A percentile compares a stretch with the other conserved stretches of the same genome.
phyloP scores from a whole-genome alignment of 2,329 filamentous ascomycete genomes.

The Arthrobotrys musiformis region DNA sequence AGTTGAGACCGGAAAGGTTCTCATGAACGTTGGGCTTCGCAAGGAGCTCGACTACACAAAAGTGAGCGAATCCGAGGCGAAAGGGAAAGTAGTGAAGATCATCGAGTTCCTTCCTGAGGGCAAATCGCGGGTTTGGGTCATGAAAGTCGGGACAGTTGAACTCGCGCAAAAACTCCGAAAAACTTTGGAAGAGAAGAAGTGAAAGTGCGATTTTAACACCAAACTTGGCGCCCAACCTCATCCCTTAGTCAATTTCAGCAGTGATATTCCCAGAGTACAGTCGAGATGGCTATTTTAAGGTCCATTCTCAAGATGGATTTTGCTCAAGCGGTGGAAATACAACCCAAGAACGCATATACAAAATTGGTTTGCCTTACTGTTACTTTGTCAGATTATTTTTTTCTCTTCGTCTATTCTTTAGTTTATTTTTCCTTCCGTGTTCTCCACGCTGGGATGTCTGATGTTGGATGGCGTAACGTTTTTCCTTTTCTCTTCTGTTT shows the following conservation, averaged over 20 bases:
- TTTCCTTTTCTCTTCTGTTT: not conserved
- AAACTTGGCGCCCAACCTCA: not conserved
- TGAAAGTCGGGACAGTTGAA: slow-evolving; percentile 57
- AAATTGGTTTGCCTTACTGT: not conserved
- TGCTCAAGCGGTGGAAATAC: not conserved
- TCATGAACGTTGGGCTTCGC: slow-evolving; percentile 58
- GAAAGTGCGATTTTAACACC: not conserved
- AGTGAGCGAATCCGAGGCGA: slow-evolving; percentile 51
- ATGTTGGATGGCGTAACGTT: slow-evolving; percentile 16
- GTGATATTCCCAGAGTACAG: not conserved
- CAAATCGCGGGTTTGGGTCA: slow-evolving; percentile 54
- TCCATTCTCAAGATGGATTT: not conserved
- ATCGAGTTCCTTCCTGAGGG: slow-evolving; percentile 56
- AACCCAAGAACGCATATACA: not conserved
- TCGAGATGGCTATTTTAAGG: not conserved
- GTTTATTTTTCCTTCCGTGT: not conserved
- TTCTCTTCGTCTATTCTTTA: not conserved
- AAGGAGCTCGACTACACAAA: slow-evolving; percentile 56
- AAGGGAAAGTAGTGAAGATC: slow-evolving; percentile 55
- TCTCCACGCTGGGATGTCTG: not conserved
- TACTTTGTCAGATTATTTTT: not conserved
- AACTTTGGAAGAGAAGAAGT: slow-evolving; percentile 57
- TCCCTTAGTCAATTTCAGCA: not conserved
- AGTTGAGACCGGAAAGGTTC: slow-evolving; percentile 59
- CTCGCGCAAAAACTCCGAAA: slow-evolving; percentile 56